Evolutionary conservation across 2,329 filamentous ascomycete genomes (phyloP).

Genomic region (Xylariales sp.): DNA sequence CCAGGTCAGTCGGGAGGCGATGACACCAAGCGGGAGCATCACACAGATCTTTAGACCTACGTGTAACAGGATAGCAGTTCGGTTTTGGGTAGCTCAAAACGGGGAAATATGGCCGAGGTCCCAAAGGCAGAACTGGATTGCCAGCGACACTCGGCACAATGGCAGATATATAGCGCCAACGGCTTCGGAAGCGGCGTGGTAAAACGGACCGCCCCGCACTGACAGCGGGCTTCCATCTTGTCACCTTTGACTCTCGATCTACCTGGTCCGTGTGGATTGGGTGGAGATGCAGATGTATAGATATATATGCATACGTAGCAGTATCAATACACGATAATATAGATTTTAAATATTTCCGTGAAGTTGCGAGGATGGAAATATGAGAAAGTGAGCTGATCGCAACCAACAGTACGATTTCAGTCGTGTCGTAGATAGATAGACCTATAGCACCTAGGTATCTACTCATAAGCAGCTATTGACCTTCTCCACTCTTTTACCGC

Average conservation of each 20-base stretch:
- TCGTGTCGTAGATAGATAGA: too few relatives aligned
- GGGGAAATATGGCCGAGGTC: slow-evolving; percentile 75
- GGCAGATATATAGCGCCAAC: slow-evolving; percentile 76
- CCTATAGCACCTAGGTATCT: too few relatives aligned
- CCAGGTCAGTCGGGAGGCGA: slow-evolving; percentile 17
- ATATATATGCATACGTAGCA: too few relatives aligned
- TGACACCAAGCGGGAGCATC: background rate
- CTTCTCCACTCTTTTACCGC: slow-evolving; percentile 7
- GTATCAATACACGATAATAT: too few relatives aligned
- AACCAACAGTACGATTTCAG: too few relatives aligned
- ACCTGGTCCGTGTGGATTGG: background rate
- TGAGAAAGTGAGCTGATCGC: too few relatives aligned
- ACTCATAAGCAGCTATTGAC: background rate
- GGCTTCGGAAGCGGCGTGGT: slow-evolving; percentile 70
- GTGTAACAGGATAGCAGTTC: slow-evolving; percentile 65
- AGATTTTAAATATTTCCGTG: background rate
- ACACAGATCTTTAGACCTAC: slow-evolving; percentile 53
- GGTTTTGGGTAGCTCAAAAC: slow-evolving; percentile 66
- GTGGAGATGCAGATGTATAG: too few relatives aligned
- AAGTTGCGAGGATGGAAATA: background rate
- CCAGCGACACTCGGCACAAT: slow-evolving; percentile 73
- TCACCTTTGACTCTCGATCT: background rate
- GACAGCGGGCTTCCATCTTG: slow-evolving; percentile 69
- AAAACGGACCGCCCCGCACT: slow-evolving; percentile 73
- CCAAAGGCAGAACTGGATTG: slow-evolving; percentile 76